Evolutionary conservation across 345 rosid species (phyloP), one percentile per base, ranked within the genome.

Genomic region (Alliaria petiolata): DNA sequence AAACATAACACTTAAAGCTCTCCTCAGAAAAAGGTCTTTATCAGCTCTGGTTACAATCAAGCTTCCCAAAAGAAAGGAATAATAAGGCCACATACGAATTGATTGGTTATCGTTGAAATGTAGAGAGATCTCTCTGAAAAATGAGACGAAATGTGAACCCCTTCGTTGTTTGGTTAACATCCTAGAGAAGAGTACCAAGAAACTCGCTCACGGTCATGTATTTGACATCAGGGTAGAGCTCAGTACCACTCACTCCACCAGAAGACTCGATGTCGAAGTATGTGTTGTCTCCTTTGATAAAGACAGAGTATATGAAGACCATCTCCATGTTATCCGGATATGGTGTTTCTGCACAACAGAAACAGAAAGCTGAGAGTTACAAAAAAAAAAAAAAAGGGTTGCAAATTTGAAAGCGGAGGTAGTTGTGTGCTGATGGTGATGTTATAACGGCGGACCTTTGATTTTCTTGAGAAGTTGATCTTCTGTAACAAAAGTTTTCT

Each of bases 211-310:
- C 96, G 4, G 85, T 86, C 53, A 87, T 83, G 79, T 86, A 83
- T 8, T 84, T 82, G 56, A 89, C 89, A 54, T 86, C 88, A 7
- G 96, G 95, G 69, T 86, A 89, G 13, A 89, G 85, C 86, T 85
- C 88, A 22, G 87, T 86, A 58, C 95, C 98, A 71, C 84, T 92
- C 7, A 78, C 76, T n/a, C 89, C 96, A 39, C 84, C 85, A 0
- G 84, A 87, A 26, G 87, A 79, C 34, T 86, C 86, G 5, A 92
- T 85, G 71, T 81, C 78, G 4, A 87, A 89, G 81, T 86, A 82
- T 52, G 93, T 85, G 3, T 82, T 81, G 54, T 85, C 95, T 40
- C 96, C 96, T 51, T 85, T 89, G 67, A 92, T 84, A 60, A 87
- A 81, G 4, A 82, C 69, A 0, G 92, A 82, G 75, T 89, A 90